phyloP scores from a whole-genome alignment of 2,329 filamentous ascomycete genomes.

The Teratosphaeria gauchensis region DNA sequence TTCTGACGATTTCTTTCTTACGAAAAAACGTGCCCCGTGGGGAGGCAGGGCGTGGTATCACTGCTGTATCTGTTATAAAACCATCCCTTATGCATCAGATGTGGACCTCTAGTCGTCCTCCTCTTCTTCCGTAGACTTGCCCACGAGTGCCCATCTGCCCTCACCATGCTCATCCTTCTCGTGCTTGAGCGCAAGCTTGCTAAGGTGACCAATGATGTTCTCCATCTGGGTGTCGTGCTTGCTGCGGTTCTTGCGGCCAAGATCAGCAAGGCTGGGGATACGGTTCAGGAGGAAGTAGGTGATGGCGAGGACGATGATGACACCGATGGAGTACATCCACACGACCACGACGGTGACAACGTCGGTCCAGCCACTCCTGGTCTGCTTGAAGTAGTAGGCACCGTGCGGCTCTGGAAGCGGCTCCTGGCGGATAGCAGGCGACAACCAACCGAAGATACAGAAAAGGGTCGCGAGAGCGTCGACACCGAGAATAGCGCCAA shows the following conservation, averaged over 20 bases:
- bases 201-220: slow-evolving; percentile 56
- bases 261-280: slow-evolving; percentile 49
- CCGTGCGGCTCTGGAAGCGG: slow-evolving; percentile 34
- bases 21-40: neutral
- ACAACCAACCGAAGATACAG: slow-evolving; percentile 66
- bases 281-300: slow-evolving; percentile 55
- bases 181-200: slow-evolving; percentile 54
- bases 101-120: slow-evolving; percentile 36
- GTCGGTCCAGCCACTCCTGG: slow-evolving; percentile 42
- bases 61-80: neutral
- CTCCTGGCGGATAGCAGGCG: slow-evolving; percentile 37
- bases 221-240: slow-evolving; percentile 54
- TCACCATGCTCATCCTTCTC: slow-evolving; percentile 40
- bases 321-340: slow-evolving; percentile 58
- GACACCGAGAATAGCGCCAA: slow-evolving; percentile 61
- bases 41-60: slow-evolving; percentile 5
- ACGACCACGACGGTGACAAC: slow-evolving; percentile 57
- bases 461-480: slow-evolving; percentile 65
- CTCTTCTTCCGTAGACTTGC: slow-evolving; percentile 37
- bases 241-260: slow-evolving; percentile 54
- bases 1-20: slow-evolving; percentile 1
- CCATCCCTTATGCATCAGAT: neutral
- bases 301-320: slow-evolving; percentile 56
- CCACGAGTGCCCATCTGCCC: slow-evolving; percentile 35
- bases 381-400: slow-evolving; percentile 25